A percentile compares a stretch with the other conserved stretches of the same genome.
Conservation (phyloP, 2,329 filamentous ascomycete species). For the Zelopaecilomyces penicillatus region DNA sequence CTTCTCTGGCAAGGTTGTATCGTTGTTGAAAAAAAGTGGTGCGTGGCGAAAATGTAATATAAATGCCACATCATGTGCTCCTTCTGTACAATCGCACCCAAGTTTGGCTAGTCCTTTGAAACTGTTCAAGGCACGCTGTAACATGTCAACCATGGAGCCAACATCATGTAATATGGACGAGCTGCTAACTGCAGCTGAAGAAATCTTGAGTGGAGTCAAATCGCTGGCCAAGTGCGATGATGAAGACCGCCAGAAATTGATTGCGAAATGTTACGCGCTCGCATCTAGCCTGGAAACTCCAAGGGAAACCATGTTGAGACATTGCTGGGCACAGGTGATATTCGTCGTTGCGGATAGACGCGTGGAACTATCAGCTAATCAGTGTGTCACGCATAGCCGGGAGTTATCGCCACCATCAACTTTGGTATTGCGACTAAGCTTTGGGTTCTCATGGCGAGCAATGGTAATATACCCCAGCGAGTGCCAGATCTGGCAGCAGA, state of each 20-base stretch:
- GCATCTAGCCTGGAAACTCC: slow-evolving; percentile 34
- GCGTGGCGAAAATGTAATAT: no score
- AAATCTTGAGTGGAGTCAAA: no score
- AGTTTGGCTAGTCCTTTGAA: no score
- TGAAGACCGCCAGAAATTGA: slow-evolving; percentile 20
- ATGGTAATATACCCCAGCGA: slow-evolving; percentile 21
- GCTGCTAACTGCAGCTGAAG: no score
- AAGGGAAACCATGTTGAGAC: slow-evolving; percentile 38
- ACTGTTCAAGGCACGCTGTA: no score
- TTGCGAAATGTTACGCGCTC: slow-evolving; percentile 24
- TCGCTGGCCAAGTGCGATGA: no score
- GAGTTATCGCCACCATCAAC: slow-evolving; percentile 17
- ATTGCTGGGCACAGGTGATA: slow-evolving; percentile 35
- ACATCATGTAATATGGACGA: no score
- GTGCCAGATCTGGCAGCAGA: slow-evolving; percentile 21
- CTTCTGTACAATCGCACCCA: no score
- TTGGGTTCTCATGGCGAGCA: slow-evolving; percentile 24
- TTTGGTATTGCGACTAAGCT: slow-evolving; percentile 27
- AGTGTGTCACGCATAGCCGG: slow-evolving; percentile 14
- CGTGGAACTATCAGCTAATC: background rate
- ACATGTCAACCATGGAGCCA: no score
- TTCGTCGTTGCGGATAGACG: background rate
- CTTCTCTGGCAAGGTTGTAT: no score
- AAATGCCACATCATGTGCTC: no score
- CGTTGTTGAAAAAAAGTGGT: no score